These are phyloP conservation scores for Arbutus unedo DNA, from an alignment of 148 eudicot species.

Conservation along the genomic window DNA sequence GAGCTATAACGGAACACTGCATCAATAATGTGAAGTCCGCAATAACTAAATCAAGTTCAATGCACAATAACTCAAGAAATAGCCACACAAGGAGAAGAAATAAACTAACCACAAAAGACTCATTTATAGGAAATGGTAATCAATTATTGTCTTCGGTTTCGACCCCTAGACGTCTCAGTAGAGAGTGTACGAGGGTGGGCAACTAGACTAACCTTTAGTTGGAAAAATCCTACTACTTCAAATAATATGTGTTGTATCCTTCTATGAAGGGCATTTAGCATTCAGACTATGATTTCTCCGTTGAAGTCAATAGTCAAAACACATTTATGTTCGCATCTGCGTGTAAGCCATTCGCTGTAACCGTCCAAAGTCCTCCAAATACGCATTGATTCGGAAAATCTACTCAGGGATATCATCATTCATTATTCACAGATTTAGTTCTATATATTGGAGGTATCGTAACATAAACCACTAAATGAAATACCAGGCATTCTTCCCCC, in stretches of 20 bases:
- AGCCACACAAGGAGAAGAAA: too few species aligned
- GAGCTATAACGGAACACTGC: too few species aligned
- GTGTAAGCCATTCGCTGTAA: not conserved
- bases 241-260: slow-evolving; percentile 3
- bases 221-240: not conserved
- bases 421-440: not conserved
- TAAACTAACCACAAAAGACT: too few species aligned
- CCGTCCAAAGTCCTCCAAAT: not conserved
- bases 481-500: not conserved
- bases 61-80: too few species aligned
- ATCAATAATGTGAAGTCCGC: too few species aligned
- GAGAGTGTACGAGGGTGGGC: too few species aligned
- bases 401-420: not conserved
- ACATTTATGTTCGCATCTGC: not conserved
- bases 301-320: not conserved
- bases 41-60: too few species aligned
- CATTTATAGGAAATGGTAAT: too few species aligned
- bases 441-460: not conserved
- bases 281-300: not conserved
- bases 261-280: not conserved
- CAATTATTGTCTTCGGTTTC: too few species aligned
- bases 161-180: too few species aligned
- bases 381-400: slow-evolving; percentile 1
- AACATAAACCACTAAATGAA: not conserved
- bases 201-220: too few species aligned